These are phyloP conservation scores for Mariannaea elegans DNA, from an alignment of 2,329 filamentous ascomycete genomes.

Conservation along the genomic window DNA sequence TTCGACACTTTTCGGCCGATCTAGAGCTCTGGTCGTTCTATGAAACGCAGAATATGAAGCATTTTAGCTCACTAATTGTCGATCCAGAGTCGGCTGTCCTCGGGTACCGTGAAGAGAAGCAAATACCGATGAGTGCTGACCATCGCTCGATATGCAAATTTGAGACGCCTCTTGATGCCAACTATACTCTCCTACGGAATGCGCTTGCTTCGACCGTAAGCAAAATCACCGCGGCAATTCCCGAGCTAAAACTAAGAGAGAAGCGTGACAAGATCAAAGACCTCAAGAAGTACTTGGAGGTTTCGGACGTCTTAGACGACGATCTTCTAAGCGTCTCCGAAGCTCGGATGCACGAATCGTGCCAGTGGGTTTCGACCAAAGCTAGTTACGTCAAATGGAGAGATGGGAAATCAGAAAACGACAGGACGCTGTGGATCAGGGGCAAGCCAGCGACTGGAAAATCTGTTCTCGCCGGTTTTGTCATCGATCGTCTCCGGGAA, in stretches of 20 bases:
- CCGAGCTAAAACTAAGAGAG: slow-evolving; percentile 3
- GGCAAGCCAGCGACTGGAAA: slow-evolving; percentile 47
- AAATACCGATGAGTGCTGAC: slow-evolving; percentile 50
- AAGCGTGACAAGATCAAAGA: slow-evolving; percentile 17
- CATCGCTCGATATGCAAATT: slow-evolving; percentile 56
- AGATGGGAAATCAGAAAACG: slow-evolving; percentile 16
- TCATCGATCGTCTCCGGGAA: slow-evolving; percentile 40
- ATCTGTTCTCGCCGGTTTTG: slow-evolving; percentile 44
- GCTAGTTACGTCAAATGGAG: slow-evolving; percentile 24
- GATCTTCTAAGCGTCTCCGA: slow-evolving; percentile 22
- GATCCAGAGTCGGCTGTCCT: slow-evolving; percentile 53
- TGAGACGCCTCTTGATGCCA: slow-evolving; percentile 44
- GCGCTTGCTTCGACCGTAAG: slow-evolving; percentile 36
- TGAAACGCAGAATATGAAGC: slow-evolving; percentile 47
- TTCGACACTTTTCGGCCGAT: slow-evolving; percentile 48
- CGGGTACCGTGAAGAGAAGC: slow-evolving; percentile 52
- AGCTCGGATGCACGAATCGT: slow-evolving; percentile 23
- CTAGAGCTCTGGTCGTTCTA: slow-evolving; percentile 56
- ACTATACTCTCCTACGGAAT: slow-evolving; percentile 47
- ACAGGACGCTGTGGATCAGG: slow-evolving; percentile 28
- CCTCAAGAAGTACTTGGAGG: slow-evolving; percentile 22
- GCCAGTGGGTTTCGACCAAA: slow-evolving; percentile 27
- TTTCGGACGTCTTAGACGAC: slow-evolving; percentile 23
- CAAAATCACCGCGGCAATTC: slow-evolving; percentile 15
- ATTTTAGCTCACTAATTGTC: slow-evolving; percentile 40